These are phyloP conservation scores for Tubosaeta brunneosetosa DNA, from an alignment of 768 basidiomycete genomes.

Conservation along the genomic window DNA sequence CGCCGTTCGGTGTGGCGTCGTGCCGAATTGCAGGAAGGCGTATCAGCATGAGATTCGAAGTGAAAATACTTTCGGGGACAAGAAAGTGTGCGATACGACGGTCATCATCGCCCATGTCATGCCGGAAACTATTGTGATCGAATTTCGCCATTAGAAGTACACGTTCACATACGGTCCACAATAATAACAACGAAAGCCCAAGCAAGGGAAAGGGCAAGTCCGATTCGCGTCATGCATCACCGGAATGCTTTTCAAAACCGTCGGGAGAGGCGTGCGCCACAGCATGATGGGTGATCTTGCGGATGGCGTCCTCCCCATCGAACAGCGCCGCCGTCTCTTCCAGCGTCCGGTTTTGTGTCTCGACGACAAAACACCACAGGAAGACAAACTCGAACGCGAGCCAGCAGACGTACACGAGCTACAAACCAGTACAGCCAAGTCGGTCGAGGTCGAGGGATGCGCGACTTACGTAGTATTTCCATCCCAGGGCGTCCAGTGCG, in stretches of 20 bases:
- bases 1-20: not conserved
- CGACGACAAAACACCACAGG: slow-evolving; percentile 62
- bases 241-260: slow-evolving; percentile 22
- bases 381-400: slow-evolving; percentile 61
- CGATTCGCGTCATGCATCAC: not conserved
- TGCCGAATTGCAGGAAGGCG: no score
- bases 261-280: slow-evolving; percentile 15
- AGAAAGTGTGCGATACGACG: not conserved
- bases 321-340: slow-evolving; percentile 82
- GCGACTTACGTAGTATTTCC: slow-evolving; percentile 69
- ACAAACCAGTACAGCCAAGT: not conserved
- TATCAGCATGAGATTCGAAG: no score
- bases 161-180: not conserved
- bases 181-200: not conserved
- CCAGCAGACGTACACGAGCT: slow-evolving; percentile 71
- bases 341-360: slow-evolving; percentile 69
- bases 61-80: no score
- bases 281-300: slow-evolving; percentile 29
- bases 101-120: no score
- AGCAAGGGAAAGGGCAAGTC: not conserved
- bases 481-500: slow-evolving; percentile 55
- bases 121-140: not conserved
- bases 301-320: slow-evolving; percentile 58
- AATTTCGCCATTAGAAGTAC: not conserved
- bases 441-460: not conserved